These are phyloP conservation scores for Chaetomium sp. DNA, from an alignment of 2,329 filamentous ascomycete species.

Conservation along the genomic window DNA sequence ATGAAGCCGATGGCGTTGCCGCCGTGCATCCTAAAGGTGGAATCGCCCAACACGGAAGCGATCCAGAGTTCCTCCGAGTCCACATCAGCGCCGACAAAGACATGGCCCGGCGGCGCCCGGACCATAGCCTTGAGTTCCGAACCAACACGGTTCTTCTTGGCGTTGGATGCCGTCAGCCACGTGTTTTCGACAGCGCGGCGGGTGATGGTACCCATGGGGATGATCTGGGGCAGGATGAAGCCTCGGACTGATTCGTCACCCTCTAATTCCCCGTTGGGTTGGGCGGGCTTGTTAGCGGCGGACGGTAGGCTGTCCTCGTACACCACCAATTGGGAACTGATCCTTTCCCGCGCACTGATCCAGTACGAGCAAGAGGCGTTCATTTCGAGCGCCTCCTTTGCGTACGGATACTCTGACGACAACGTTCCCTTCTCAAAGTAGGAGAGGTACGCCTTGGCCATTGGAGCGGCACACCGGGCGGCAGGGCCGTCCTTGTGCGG, in stretches of 20 bases:
- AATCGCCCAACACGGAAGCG: constrained; percentile 89
- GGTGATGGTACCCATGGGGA: constrained; percentile 98
- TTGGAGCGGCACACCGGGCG: constrained; percentile 79
- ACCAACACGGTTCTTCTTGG: constrained; percentile 92
- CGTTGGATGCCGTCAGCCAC: constrained; percentile 97
- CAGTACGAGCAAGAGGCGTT: constrained; percentile 98
- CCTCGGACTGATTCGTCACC: constrained; percentile 50
- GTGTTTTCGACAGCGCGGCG: constrained; percentile 94
- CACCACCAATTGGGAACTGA: constrained; percentile 93
- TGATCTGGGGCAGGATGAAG: constrained; percentile 91
- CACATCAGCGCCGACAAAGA: constrained; percentile 94
- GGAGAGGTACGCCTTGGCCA: constrained; percentile 86
- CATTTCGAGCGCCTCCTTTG: constrained; percentile 96
- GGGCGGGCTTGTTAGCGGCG: constrained; percentile 27
- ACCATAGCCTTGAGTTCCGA: constrained; percentile 98
- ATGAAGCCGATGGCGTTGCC: constrained; percentile 98
- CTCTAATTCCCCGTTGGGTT: constrained; percentile 20
- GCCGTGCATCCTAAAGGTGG: constrained; percentile 91
- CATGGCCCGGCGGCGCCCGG: constrained; percentile 84
- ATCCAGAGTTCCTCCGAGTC: constrained; percentile 99
- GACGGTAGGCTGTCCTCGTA: constrained; percentile 65
- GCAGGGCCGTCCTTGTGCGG: constrained; percentile 93
- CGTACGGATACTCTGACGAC: constrained; percentile 84
- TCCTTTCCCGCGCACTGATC: constrained; percentile 93
- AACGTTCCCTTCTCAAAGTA: constrained; percentile 91